Evolutionary conservation across 495 filamentous ascomycete genomes (phyloP), one percentile per base, ranked within the genome.

Genomic region (Hypoxylon fuscum): DNA sequence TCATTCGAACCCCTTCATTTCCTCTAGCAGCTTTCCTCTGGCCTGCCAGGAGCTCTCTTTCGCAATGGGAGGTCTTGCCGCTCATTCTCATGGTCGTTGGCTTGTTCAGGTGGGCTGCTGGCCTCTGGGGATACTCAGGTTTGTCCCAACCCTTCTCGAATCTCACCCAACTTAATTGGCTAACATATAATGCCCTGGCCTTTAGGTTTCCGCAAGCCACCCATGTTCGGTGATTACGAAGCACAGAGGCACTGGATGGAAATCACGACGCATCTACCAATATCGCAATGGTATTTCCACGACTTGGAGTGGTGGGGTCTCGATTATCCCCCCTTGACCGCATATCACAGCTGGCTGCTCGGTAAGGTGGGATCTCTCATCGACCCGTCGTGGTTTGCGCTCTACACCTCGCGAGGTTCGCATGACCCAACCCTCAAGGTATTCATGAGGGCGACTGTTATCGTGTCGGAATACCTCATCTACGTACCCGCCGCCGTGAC

Each of bases 221-320:
- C 95, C 12, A 93, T 97, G 88, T 87, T 96, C 66, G 95, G 95
- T 49, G 95, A 98, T 73, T 97, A 97, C 72, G 95, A 98, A 74
- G 95, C 96, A 5, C 95, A 98, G 72, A 76, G 95, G 64, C 95
- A 98, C 69, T 98, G 95, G 95, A 97, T 98, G 94, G 95, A 98
- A 68, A 83, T 97, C 61, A 97, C 96, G 1, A 89, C 83, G 11
- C 86, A 95, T 56, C 81, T 98, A 3, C 96, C 95, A 7, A 81
- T 96, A 35, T 91, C 90, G 3, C 90, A 95, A 69, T 98, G 95
- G 96, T 98, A 98, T 74, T 96, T 93, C 69, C 92, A 97, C 75
- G 92, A 98, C 71, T 76, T 98, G 50, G 81, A 94, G 64, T 98
- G 96, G 87, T 98, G 95, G 95, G 95, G 95, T 0, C 82, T 98